These are phyloP conservation scores for Sugiyamaella neomexicana DNA, from an alignment of 1,139 yeast species.

Conservation along the genomic window DNA sequence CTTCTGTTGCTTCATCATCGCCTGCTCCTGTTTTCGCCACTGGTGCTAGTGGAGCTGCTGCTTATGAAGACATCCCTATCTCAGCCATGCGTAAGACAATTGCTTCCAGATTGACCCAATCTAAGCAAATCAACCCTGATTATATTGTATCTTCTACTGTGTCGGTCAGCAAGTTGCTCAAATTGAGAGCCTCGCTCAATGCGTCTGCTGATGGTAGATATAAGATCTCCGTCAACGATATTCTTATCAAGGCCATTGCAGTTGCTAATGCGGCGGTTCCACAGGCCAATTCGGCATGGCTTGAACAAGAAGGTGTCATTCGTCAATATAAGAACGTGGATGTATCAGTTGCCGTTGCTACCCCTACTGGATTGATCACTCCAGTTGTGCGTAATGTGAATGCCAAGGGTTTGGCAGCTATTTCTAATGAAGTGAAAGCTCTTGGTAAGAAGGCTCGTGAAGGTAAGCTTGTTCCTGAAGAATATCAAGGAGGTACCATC, in stretches of 20 bases:
- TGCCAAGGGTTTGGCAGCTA: constrained; percentile 76
- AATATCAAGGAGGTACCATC: constrained; percentile 98
- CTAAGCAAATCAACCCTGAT: constrained; percentile 85
- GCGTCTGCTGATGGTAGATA: constrained; percentile 82
- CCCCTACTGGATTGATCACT: constrained; percentile 95
- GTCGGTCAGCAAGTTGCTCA: constrained; percentile 85
- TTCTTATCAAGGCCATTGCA: constrained; percentile 91
- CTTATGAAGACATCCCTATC: constrained; percentile 81
- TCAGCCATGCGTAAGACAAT: constrained; percentile 92
- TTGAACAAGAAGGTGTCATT: constrained; percentile 83
- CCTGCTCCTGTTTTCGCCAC: constrained; percentile 50
- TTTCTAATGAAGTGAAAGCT: constrained; percentile 83
- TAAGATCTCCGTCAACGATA: constrained; percentile 91
- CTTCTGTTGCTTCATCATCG: constrained; percentile 47
- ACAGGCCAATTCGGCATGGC: constrained; percentile 91
- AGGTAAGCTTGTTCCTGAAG: constrained; percentile 90
- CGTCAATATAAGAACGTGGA: constrained; percentile 92
- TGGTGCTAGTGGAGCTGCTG: constrained; percentile 48
- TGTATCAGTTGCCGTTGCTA: constrained; percentile 97
- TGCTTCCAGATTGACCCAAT: constrained; percentile 82
- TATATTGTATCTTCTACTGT: constrained; percentile 86
- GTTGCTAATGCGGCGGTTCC: constrained; percentile 89
- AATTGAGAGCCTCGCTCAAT: constrained; percentile 88
- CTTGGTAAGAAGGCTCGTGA: constrained; percentile 95
- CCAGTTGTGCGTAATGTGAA: constrained; percentile 92